These are phyloP conservation scores for Fusarium phyllophilum DNA, from an alignment of 2,329 filamentous ascomycete genomes.

Conservation along the genomic window DNA sequence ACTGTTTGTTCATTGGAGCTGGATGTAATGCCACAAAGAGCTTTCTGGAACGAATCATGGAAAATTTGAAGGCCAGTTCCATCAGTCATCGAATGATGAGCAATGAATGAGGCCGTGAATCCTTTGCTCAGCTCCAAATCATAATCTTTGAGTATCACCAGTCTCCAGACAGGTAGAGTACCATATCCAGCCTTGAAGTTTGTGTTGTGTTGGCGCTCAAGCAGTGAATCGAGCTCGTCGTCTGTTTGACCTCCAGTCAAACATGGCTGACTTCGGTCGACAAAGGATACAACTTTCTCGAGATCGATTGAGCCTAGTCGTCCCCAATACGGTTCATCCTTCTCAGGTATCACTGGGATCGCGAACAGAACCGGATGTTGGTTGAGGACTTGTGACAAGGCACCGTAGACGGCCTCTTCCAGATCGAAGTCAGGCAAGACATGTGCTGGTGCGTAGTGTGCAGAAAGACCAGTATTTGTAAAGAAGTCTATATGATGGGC, in stretches of 20 bases:
- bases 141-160: not conserved
- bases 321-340: not conserved
- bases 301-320: not conserved
- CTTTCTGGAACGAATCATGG: not conserved
- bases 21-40: not conserved
- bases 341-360: not conserved
- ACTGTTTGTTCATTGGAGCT: fast-evolving
- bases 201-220: slow-evolving; percentile 2
- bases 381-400: not conserved
- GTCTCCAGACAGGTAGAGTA: not conserved
- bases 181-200: not conserved
- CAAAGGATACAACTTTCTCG: not conserved
- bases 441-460: not conserved
- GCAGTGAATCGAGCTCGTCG: not conserved
- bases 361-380: not conserved
- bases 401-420: not conserved
- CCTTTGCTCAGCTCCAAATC: not conserved
- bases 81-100: not conserved
- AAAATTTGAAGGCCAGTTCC: not conserved
- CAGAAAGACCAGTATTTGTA: slow-evolving; percentile 5
- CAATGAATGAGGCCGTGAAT: not conserved
- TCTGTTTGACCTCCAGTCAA: not conserved
- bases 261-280: not conserved
- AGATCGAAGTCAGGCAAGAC: not conserved
- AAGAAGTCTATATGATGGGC: slow-evolving; percentile 8